A percentile compares a stretch with the other conserved stretches of the same genome.
Evolutionary conservation across 2,329 filamentous ascomycete genomes (phyloP).

Genomic region (Clonostachys byssicola): DNA sequence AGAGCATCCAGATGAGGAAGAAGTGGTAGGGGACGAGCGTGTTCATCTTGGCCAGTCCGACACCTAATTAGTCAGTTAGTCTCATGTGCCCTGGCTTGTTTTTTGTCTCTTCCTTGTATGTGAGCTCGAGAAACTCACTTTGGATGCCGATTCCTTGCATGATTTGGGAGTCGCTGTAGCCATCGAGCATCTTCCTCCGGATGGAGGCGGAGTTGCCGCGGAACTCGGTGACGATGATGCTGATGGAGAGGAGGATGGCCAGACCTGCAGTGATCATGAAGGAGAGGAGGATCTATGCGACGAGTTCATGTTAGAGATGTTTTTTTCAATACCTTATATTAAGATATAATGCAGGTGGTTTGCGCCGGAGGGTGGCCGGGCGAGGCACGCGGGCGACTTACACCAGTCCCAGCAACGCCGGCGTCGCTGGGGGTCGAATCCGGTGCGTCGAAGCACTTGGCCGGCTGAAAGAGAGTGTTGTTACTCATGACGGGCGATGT

Average conservation of each 20-base stretch:
- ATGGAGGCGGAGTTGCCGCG: slow-evolving; percentile 45
- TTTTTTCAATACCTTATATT: too few species aligned
- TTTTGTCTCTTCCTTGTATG: too few species aligned
- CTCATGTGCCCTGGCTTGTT: neutral
- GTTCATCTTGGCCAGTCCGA: slow-evolving; percentile 56
- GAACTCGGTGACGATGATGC: slow-evolving; percentile 52
- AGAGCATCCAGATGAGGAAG: slow-evolving; percentile 68
- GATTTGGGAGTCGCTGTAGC: slow-evolving; percentile 66
- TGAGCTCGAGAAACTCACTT: slow-evolving; percentile 15
- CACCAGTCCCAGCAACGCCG: slow-evolving; percentile 52
- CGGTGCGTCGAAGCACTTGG: slow-evolving; percentile 38
- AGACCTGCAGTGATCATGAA: slow-evolving; percentile 62
- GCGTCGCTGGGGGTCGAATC: slow-evolving; percentile 42
- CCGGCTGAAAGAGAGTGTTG: neutral
- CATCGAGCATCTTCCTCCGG: slow-evolving; percentile 58
- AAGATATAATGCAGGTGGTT: too few species aligned
- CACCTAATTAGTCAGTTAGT: slow-evolving; percentile 13
- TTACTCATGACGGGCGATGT: too few species aligned
- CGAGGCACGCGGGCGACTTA: slow-evolving; percentile 22
- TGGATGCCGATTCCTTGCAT: slow-evolving; percentile 67
- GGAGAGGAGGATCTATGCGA: slow-evolving; percentile 51
- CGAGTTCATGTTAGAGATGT: too few species aligned
- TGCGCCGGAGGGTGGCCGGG: too few species aligned
- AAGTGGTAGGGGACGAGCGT: slow-evolving; percentile 64
- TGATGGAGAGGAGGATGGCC: slow-evolving; percentile 48